These are phyloP conservation scores for Pilasporangium apinafurcum DNA, from an alignment of 352 stramenopile species.

Conservation along the genomic window DNA sequence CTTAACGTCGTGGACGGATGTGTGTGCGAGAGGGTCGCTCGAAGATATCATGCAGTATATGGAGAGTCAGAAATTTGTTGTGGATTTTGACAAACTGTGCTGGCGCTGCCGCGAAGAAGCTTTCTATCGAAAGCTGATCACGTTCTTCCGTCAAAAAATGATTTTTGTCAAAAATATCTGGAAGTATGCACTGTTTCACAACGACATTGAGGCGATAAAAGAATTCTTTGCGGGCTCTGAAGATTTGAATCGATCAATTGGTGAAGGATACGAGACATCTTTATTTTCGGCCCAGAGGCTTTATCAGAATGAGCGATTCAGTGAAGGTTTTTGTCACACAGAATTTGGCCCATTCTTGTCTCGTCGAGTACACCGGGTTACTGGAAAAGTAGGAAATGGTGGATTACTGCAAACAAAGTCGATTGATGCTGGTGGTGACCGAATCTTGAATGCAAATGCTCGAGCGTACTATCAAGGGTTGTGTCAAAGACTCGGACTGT, in stretches of 20 bases:
- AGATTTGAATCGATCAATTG: conserved; percentile 12
- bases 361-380: conserved; percentile 29
- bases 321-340: conserved; percentile 26
- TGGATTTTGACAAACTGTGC: conserved; percentile 26
- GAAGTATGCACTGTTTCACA: conserved; percentile 46
- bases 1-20: conserved; percentile 43
- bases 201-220: conserved; percentile 24
- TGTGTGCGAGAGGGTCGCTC: conserved; percentile 31
- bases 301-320: conserved; percentile 23
- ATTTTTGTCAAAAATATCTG: conserved; percentile 30
- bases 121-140: conserved; percentile 29
- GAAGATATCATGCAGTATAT: conserved; percentile 33
- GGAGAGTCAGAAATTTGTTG: conserved; percentile 11
- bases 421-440: conserved; percentile 8
- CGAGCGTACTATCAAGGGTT: conserved; percentile 30
- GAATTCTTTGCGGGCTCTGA: conserved; percentile 19
- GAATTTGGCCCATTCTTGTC: conserved; percentile 43
- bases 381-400: conserved; percentile 7
- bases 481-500: conserved; percentile 29
- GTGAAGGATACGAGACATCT: conserved; percentile 20
- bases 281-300: conserved; percentile 13
- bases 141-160: conserved; percentile 25
- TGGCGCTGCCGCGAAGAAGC: conserved; percentile 35
- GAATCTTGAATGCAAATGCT: conserved; percentile 29
- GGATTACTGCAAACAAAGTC: not conserved